A percentile compares a stretch with the other conserved stretches of the same genome.
These are phyloP conservation scores for Amphicarpaea edgeworthii DNA, from an alignment of 306 rosid genomes.

Conservation along the genomic window DNA sequence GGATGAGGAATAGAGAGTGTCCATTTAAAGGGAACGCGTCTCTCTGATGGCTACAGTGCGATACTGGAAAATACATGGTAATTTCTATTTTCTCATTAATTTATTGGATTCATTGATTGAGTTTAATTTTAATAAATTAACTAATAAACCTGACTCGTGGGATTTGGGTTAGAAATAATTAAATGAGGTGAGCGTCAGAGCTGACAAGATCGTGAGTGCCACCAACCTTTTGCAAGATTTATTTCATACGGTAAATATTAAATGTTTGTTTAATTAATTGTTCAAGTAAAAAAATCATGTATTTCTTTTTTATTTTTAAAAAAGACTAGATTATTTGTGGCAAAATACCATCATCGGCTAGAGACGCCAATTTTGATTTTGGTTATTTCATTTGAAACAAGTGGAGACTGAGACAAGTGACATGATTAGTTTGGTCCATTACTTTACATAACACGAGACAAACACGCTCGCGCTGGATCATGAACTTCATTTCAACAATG, in stretches of 20 bases:
- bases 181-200: background rate
- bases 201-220: background rate
- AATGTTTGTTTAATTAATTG: no score
- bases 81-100: background rate
- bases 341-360: background rate
- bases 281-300: no score
- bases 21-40: background rate
- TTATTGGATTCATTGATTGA: background rate
- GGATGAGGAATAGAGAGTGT: background rate
- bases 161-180: background rate
- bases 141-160: background rate
- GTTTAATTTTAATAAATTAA: background rate
- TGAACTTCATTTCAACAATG: background rate
- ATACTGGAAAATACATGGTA: conserved; percentile 36
- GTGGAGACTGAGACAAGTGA: background rate
- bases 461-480: background rate
- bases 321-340: background rate
- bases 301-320: no score
- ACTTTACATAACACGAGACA: conserved; percentile 28
- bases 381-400: background rate
- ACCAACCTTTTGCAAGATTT: background rate
- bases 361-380: conserved; percentile 27
- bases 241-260: background rate
- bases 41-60: background rate
- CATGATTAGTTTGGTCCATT: background rate